phyloP scores from a whole-genome alignment of 2,329 filamentous ascomycete genomes.

The Microdochium paspali region DNA sequence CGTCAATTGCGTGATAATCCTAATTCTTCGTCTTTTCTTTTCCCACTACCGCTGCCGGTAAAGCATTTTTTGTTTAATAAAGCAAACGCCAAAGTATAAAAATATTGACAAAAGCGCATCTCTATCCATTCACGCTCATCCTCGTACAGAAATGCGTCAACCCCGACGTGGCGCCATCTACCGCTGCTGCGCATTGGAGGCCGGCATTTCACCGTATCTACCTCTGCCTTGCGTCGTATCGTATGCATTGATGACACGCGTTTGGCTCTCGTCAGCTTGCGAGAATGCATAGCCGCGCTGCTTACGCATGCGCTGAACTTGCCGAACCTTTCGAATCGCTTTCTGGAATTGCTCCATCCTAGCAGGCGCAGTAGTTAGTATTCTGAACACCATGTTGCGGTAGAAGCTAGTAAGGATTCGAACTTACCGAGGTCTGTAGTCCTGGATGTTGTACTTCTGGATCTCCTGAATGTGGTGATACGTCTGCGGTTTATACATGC shows the following conservation, averaged over 20 bases:
- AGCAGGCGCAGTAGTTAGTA: slow-evolving; percentile 7
- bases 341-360: slow-evolving; percentile 99
- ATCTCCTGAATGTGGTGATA: slow-evolving; percentile 99
- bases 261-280: slow-evolving; percentile 93
- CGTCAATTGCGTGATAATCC: too few relatives aligned
- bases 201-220: slow-evolving; percentile 87
- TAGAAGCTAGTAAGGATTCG: too few relatives aligned
- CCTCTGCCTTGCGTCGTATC: slow-evolving; percentile 91
- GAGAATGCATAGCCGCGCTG: slow-evolving; percentile 98
- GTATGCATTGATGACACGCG: slow-evolving; percentile 90
- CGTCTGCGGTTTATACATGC: slow-evolving; percentile 92
- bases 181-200: slow-evolving; percentile 9
- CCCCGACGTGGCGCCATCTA: not conserved
- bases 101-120: too few relatives aligned
- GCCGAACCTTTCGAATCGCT: slow-evolving; percentile 93
- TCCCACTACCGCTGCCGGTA: not conserved
- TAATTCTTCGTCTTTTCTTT: not conserved
- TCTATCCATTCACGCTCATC: too few relatives aligned
- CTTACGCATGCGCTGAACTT: slow-evolving; percentile 98
- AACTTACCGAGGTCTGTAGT: slow-evolving; percentile 83
- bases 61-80: too few relatives aligned
- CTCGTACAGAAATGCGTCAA: too few relatives aligned
- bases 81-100: too few relatives aligned
- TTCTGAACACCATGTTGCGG: not conserved
- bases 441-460: slow-evolving; percentile 99